Conservation (phyloP, 169 alveolate genomes). For the Amoebophrya sp. region DNA sequence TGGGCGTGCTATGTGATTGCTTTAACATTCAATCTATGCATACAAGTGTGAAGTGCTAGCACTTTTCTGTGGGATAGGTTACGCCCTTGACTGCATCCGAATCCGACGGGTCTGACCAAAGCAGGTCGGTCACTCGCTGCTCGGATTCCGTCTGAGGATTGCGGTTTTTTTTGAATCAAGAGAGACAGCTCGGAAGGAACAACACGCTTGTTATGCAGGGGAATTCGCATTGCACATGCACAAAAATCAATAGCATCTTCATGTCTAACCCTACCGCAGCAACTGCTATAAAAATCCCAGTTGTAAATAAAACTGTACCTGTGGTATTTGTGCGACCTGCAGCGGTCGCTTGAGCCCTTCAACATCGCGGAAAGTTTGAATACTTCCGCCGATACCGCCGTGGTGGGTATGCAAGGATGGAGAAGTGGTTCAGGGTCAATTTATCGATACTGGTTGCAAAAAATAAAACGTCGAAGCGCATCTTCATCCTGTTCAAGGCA, state of each 20-base stretch:
- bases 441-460: too few relatives aligned
- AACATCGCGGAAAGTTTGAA: constrained; percentile 80
- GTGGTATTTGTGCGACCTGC: constrained; percentile 85
- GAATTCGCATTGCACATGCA: neutral
- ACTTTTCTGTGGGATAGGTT: too few relatives aligned
- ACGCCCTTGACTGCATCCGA: neutral
- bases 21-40: too few relatives aligned
- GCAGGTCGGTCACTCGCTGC: constrained; percentile 72
- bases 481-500: too few relatives aligned
- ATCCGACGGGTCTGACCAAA: constrained; percentile 69
- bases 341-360: constrained; percentile 87
- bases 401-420: too few relatives aligned
- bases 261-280: neutral
- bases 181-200: neutral
- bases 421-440: too few relatives aligned
- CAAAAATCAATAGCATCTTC: neutral
- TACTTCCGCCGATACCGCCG: constrained; percentile 97
- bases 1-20: too few relatives aligned
- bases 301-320: too few relatives aligned
- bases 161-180: neutral
- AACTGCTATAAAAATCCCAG: neutral
- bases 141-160: constrained; percentile 46
- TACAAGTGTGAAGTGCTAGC: too few relatives aligned
- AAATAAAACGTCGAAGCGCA: too few relatives aligned
- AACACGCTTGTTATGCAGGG: neutral